Base-by-base conservation (phyloP, 2,329 filamentous ascomycete species). In the Pyricularia sp. region DNA sequence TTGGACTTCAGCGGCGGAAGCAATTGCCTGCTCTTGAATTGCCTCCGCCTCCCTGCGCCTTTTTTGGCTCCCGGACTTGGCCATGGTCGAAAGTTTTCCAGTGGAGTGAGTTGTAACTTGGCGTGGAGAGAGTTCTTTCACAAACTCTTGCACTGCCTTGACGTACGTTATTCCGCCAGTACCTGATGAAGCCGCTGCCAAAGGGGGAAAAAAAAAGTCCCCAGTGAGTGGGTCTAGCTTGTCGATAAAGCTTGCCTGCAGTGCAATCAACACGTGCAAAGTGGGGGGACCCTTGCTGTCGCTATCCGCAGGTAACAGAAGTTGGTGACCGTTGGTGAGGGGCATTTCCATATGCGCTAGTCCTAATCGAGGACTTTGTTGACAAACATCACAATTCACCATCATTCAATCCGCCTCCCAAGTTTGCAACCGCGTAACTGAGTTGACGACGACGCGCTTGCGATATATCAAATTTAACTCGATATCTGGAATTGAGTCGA, bases 41-140 rank as follows among this genome's bases (percentile, higher is more conserved):
- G 71, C 74, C 63, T 75, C 74, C 13, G 73, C 70, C 66, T 76
- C 75, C 65, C 74, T 70, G 55, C 74, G 71, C 64, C 75, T 69
- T 66, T 76, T 76, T 62, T 76, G 75, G 31, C 69, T 69, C 2
- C 65, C 65, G 9, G 71, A 69, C 55, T 71, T 72, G 22, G 68
- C 71, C 71, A 72, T 72, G 7, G 40, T 60, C 8, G 24, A 33
- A 30, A 2, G 6, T 33, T 28, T 53, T 31, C 40, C 28, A 60
- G 19, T 30, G 22, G 16, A 9, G 7, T 31, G 40, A 10, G 16
- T 53, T 13, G 35, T n/a, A 13, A 26, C 53, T 26, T 57, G n/a
- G n/a, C 49, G n/a, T 55, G 22, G 55, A 19, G 12, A 28, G 24
- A 40, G 33, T 40, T 28, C 28, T n/a, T 8, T 19, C 19, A 31